A percentile compares a stretch with the other conserved stretches of the same genome.
Conservation (phyloP, 345 rosid species). For the Rubroshorea leprosula region DNA sequence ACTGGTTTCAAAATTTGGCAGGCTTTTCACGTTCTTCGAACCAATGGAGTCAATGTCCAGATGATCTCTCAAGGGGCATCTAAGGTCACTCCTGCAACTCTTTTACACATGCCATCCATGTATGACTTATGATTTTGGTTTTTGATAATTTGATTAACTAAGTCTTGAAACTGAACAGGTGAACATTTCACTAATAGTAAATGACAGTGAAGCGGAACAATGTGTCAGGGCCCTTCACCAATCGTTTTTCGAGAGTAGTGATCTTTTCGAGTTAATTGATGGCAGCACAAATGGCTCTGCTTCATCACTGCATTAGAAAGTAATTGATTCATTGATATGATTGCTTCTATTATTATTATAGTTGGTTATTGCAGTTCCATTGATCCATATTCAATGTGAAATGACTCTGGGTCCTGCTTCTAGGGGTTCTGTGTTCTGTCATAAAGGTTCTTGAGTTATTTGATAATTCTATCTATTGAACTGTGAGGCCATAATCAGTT, state of each 20-base stretch:
- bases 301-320: constrained; percentile 26
- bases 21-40: constrained; percentile 75
- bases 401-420: no score
- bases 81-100: constrained; percentile 39
- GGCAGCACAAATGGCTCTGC: constrained; percentile 36
- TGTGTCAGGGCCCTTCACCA: constrained; percentile 72
- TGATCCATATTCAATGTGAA: no score
- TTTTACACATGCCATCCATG: neutral
- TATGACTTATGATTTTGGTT: no score
- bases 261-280: constrained; percentile 37
- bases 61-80: constrained; percentile 99
- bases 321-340: no score
- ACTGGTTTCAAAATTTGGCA: constrained; percentile 21
- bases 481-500: no score
- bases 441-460: no score
- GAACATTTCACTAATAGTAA: constrained; percentile 82
- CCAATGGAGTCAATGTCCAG: constrained; percentile 80
- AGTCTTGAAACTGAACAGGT: constrained; percentile 38
- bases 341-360: no score
- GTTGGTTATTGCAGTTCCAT: no score
- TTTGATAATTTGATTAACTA: neutral
- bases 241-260: constrained; percentile 55
- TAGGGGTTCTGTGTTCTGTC: no score
- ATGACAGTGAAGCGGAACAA: constrained; percentile 74
- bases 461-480: no score